Evolutionary conservation across 2,329 filamentous ascomycete species (phyloP).

Genomic region (Parascedosporium putredinis): DNA sequence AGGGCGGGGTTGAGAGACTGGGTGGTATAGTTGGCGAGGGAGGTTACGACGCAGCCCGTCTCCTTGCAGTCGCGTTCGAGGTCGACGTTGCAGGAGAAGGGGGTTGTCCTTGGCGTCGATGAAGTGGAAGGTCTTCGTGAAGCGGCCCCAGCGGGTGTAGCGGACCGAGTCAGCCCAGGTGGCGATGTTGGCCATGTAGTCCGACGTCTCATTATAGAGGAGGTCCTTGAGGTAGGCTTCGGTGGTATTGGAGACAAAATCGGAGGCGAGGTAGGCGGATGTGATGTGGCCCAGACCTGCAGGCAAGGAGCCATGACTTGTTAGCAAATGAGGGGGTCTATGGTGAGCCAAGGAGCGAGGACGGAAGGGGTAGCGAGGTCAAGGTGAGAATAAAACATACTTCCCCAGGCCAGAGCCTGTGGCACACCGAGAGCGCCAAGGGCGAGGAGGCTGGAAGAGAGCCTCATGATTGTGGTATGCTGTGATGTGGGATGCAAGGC

Average conservation of each 20-base stretch:
- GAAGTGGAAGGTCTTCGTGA: slow-evolving; percentile 55
- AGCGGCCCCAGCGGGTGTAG: slow-evolving; percentile 53
- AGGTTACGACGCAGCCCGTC: slow-evolving; percentile 51
- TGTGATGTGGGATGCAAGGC: background rate
- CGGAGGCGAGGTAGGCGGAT: slow-evolving; percentile 51
- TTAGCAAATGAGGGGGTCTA: background rate
- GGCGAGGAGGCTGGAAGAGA: slow-evolving; percentile 18
- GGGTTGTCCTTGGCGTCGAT: slow-evolving; percentile 58
- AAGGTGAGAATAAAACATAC: too few species aligned
- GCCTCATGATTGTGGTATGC: slow-evolving; percentile 22
- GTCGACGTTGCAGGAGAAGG: slow-evolving; percentile 44
- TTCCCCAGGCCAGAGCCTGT: slow-evolving; percentile 30
- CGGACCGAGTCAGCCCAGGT: slow-evolving; percentile 59
- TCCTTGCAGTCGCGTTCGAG: slow-evolving; percentile 51
- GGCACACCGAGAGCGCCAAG: slow-evolving; percentile 18
- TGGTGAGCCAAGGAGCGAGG: too few species aligned
- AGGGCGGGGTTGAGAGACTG: slow-evolving; percentile 38
- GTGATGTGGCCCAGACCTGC: slow-evolving; percentile 55
- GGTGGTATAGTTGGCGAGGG: slow-evolving; percentile 50
- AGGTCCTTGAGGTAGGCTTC: slow-evolving; percentile 46
- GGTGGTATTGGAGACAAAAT: slow-evolving; percentile 47
- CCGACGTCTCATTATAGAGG: slow-evolving; percentile 40
- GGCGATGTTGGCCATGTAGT: slow-evolving; percentile 53
- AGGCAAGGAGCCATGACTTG: too few species aligned
- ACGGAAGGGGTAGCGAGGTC: too few species aligned